Evolutionary conservation across 176 grass and related monocot genomes (phyloP), one percentile per base, ranked within the genome.

Genomic region (Coix lacrymajobi): DNA sequence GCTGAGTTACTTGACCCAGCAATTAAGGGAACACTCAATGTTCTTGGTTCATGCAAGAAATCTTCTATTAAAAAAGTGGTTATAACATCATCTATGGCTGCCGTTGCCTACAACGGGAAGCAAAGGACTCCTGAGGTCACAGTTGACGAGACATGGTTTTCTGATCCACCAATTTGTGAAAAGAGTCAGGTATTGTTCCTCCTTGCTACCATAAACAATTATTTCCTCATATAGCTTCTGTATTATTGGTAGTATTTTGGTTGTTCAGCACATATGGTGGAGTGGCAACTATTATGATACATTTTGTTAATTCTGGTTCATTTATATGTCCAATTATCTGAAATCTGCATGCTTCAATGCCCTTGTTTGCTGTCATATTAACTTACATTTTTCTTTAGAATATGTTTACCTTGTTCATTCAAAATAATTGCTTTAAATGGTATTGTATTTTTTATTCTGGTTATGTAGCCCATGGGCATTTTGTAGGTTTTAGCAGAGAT

Each of bases 81-180:
- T 19, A 0, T 91, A 43, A 91, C 90, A 79, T 91, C 90, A 69
- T 88, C 90, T 32, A 85, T 88, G 25, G 85, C 90, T 62, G 71
- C 90, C 69, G 86, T 88, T 66, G 13, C 71, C 19, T 71, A 85
- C 30, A 91, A 85, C 8, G 71, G 29, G 37, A 88, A 38, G 33
- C 78, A 78, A 79, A 91, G 39, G 69, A 91, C 82, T 36, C 85
- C 90, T 77, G 86, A 91, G 13, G 90, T 88, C 24, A 30, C 79
- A 19, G 81, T 88, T 69, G 90, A 91, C 4, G 85, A 91, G 32
- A 85, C 85, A 64, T 91, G 89, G 89, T 87, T 91, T 81, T 85
- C 89, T 30, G 20, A 62, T 46, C 54, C 75, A 30, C 54, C 72
- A 28, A 1, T 85, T 45, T 91, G 76, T 48, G 56, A 81, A 64